phyloP scores from a whole-genome alignment of 2,329 filamentous ascomycete species.

The Microcyclosporella mali region DNA sequence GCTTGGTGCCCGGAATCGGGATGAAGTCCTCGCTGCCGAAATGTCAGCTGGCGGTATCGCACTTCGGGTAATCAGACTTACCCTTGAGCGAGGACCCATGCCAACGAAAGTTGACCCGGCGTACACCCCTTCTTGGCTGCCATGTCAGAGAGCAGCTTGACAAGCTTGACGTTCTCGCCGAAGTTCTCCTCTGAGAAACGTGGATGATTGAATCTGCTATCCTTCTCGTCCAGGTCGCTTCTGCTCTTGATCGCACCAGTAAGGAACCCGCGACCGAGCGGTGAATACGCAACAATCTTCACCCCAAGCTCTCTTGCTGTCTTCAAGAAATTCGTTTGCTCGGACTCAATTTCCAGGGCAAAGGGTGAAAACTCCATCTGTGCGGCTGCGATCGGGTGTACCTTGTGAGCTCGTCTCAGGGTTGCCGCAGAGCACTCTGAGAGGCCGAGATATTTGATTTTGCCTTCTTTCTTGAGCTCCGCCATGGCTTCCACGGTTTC shows the following conservation, averaged over 20 bases:
- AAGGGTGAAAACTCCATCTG: conserved; percentile 52
- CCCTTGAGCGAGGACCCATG: conserved; percentile 30
- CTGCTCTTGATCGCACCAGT: conserved; percentile 36
- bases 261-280: conserved; percentile 40
- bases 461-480: conserved; percentile 46
- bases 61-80: conserved; percentile 3
- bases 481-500: conserved; percentile 41
- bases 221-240: conserved; percentile 34
- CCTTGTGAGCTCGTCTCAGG: conserved; percentile 44
- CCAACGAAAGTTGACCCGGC: conserved; percentile 26
- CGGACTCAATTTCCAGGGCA: conserved; percentile 44
- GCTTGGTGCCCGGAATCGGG: conserved; percentile 39
- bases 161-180: conserved; percentile 29
- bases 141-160: conserved; percentile 21
- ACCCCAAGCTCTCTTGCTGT: conserved; percentile 45
- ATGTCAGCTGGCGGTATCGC: conserved; percentile 27
- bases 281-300: conserved; percentile 37
- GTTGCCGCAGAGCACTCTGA: conserved; percentile 45
- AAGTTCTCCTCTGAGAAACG: conserved; percentile 29
- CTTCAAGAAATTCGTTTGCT: conserved; percentile 35
- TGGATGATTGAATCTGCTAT: conserved; percentile 26
- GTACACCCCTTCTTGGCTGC: conserved; percentile 28
- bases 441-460: conserved; percentile 49
- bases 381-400: conserved; percentile 47
- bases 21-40: conserved; percentile 35